Evolutionary conservation across 2,329 filamentous ascomycete genomes (phyloP).

Genomic region (Aspergillus hortae): DNA sequence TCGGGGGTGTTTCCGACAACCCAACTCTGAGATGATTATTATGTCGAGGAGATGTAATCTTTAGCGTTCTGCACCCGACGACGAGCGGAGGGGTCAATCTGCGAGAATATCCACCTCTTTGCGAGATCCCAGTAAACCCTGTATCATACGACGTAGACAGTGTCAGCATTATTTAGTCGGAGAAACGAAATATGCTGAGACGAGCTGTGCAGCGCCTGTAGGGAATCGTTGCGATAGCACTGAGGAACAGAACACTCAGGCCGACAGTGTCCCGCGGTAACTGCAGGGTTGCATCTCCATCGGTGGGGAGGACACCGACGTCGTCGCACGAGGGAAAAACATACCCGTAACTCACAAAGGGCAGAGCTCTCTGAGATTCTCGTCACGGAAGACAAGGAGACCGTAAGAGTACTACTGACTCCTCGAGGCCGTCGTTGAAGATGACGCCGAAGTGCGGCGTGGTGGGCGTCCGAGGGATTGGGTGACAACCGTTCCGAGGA

Average conservation of each 20-base stretch:
- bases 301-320: neutral
- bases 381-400: neutral
- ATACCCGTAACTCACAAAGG: neutral
- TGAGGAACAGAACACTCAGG: too few species aligned
- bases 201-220: too few species aligned
- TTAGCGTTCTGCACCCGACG: neutral
- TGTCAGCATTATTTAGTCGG: too few species aligned
- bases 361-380: neutral
- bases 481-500: neutral
- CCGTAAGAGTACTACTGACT: neutral
- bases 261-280: neutral
- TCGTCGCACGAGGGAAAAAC: neutral
- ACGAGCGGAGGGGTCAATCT: neutral
- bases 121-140: too few species aligned
- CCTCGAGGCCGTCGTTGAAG: neutral
- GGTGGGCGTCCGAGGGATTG: neutral
- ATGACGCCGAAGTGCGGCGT: neutral
- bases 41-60: too few species aligned
- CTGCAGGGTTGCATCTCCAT: neutral
- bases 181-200: too few species aligned
- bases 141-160: too few species aligned
- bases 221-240: too few species aligned
- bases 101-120: too few species aligned
- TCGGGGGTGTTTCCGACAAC: too few species aligned
- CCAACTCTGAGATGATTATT: too few species aligned